Conservation (phyloP, 352 stramenopile genomes). For the Globisporangium rhizosaccharum region DNA sequence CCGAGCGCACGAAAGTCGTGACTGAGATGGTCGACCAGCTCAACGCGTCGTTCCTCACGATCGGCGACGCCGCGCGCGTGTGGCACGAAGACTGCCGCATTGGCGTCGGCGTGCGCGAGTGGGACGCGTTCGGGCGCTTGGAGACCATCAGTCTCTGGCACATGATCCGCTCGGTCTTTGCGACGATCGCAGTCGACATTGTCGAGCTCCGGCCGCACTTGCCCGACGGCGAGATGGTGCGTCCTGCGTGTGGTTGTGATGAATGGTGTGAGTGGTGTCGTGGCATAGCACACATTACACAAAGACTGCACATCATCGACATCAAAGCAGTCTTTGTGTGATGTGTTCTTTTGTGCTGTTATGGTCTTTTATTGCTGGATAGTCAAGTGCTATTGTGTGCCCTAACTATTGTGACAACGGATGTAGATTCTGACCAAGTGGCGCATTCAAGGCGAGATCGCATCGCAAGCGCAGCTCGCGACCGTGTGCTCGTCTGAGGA, state of each 20-base stretch:
- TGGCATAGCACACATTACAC: background rate
- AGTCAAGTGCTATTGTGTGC: no score
- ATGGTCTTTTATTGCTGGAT: no score
- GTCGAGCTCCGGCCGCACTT: conserved; percentile 73
- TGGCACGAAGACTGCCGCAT: conserved; percentile 77
- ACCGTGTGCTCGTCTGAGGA: conserved; percentile 63
- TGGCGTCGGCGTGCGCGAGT: conserved; percentile 71
- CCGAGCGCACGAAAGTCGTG: conserved; percentile 67
- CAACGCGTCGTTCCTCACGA: conserved; percentile 61
- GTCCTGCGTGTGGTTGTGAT: background rate
- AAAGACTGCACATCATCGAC: no score
- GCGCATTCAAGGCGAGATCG: conserved; percentile 76
- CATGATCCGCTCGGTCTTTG: conserved; percentile 77
- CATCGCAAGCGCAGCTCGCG: conserved; percentile 50
- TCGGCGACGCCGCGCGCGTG: conserved; percentile 57
- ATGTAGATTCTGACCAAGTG: conserved; percentile 75
- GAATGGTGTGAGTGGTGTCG: background rate
- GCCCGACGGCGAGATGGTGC: conserved; percentile 66
- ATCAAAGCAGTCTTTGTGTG: no score
- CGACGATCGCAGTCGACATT: conserved; percentile 71
- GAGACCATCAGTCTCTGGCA: conserved; percentile 79
- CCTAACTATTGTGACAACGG: background rate
- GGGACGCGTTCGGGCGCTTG: conserved; percentile 62
- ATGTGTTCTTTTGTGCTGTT: no score
- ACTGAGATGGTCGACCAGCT: conserved; percentile 79